These are phyloP conservation scores for Hypoxylon fuscum DNA, from an alignment of 495 filamentous ascomycete species.

Conservation along the genomic window DNA sequence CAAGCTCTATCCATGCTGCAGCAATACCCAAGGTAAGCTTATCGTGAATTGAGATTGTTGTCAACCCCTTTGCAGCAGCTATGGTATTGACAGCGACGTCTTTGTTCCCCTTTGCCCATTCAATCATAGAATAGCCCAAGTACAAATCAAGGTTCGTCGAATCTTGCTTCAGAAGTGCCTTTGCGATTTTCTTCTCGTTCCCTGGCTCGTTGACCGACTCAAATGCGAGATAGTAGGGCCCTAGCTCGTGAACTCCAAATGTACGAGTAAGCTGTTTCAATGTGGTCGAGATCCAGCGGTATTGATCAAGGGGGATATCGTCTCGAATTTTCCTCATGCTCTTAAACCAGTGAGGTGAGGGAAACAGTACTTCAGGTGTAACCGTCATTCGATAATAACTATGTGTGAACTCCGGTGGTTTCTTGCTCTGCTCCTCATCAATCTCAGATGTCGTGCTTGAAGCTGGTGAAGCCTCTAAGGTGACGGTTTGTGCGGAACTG, in stretches of 20 bases:
- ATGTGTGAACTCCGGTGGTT: slow-evolving; percentile 47
- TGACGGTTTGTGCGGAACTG: slow-evolving; percentile 19
- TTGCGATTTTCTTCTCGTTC: slow-evolving; percentile 75
- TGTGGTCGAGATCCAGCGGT: slow-evolving; percentile 60
- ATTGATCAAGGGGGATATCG: slow-evolving; percentile 33
- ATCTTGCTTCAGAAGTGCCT: slow-evolving; percentile 72
- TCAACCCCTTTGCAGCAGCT: slow-evolving; percentile 50
- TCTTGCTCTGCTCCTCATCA: slow-evolving; percentile 40
- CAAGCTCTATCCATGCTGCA: slow-evolving; percentile 72
- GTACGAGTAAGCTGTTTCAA: slow-evolving; percentile 64
- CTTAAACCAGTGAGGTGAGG: slow-evolving; percentile 48
- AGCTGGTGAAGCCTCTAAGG: slow-evolving; percentile 5
- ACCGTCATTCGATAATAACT: slow-evolving; percentile 44
- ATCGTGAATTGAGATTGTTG: slow-evolving; percentile 20
- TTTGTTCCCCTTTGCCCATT: slow-evolving; percentile 65
- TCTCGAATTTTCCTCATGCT: slow-evolving; percentile 45
- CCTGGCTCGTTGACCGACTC: slow-evolving; percentile 65
- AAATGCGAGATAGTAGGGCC: slow-evolving; percentile 77
- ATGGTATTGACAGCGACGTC: slow-evolving; percentile 71
- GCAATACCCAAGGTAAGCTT: slow-evolving; percentile 23
- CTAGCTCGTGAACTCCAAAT: slow-evolving; percentile 61
- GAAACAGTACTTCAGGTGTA: slow-evolving; percentile 51
- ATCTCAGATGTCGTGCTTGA: slow-evolving; percentile 23
- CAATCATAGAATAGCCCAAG: slow-evolving; percentile 79
- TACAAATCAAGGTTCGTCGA: slow-evolving; percentile 74